These are phyloP conservation scores for Xylaria polymorpha DNA, from an alignment of 2,329 filamentous ascomycete species.

Conservation along the genomic window DNA sequence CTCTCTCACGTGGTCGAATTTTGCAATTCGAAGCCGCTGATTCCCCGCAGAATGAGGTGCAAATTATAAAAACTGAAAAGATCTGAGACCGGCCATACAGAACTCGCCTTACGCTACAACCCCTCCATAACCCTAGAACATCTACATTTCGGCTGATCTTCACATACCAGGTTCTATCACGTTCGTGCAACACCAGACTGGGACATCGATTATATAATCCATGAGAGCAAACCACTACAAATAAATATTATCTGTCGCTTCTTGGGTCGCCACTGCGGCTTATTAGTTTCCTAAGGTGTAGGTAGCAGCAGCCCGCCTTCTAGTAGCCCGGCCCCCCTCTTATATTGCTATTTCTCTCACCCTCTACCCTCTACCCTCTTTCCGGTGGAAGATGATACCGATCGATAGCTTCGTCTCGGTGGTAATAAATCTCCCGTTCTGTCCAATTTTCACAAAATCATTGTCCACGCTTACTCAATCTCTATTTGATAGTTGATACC, in stretches of 20 bases:
- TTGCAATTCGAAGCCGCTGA: slow-evolving; percentile 60
- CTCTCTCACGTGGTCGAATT: slow-evolving; percentile 40
- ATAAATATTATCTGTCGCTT: slow-evolving; percentile 12
- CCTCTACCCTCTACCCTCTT: slow-evolving; percentile 3
- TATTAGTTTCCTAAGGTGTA: slow-evolving; percentile 27
- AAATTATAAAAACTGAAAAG: slow-evolving; percentile 74
- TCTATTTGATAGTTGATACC: slow-evolving; percentile 20
- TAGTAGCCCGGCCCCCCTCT: slow-evolving; percentile 13
- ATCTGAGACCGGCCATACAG: slow-evolving; percentile 68
- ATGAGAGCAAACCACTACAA: slow-evolving; percentile 5
- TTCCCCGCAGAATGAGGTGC: slow-evolving; percentile 62
- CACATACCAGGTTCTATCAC: slow-evolving; percentile 19
- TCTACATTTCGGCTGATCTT: slow-evolving; percentile 28
- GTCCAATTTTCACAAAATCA: background rate
- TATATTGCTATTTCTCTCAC: slow-evolving; percentile 1
- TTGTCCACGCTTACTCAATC: slow-evolving; percentile 31
- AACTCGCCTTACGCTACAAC: slow-evolving; percentile 18
- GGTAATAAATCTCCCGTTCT: slow-evolving; percentile 13
- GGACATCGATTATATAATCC: slow-evolving; percentile 20
- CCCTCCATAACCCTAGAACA: slow-evolving; percentile 5
- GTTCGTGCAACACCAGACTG: slow-evolving; percentile 18
- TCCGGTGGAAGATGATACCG: background rate
- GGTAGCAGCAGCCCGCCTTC: slow-evolving; percentile 26
- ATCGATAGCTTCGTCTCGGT: slow-evolving; percentile 11
- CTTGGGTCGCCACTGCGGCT: slow-evolving; percentile 13